Evolutionary conservation across 495 filamentous ascomycete species (phyloP), one percentile per base, ranked within the genome.

Genomic region (Aspergillus taichungensis): DNA sequence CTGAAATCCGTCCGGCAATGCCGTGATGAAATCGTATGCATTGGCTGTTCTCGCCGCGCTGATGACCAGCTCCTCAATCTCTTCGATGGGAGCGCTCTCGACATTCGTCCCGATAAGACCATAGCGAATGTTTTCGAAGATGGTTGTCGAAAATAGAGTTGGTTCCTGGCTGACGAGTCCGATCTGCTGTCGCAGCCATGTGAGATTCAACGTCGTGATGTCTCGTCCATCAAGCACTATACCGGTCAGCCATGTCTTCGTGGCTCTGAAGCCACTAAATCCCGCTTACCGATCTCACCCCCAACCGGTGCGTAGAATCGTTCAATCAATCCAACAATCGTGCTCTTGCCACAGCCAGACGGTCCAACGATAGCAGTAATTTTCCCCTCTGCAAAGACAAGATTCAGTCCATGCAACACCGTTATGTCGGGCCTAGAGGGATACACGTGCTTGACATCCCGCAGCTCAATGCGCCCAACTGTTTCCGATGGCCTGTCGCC

Each of bases 281-380:
- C 18, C 18, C 18, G 4, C 18, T 24, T 24, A 24, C 18, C 18
- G 18, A 24, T 24, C 18, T 24, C 18, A 30, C 88, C 88, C 43
- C 74, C 77, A 24, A 94, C 79, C 6, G 91, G 88, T 47, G 86
- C 76, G 59, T 96, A 96, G 58, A 95, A 95, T 32, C 90, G 73
- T 61, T 94, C 88, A 7, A 95, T 82, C 13, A 96, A 65, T n/a
- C 88, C 89, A 13, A 96, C 80, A 13, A 95, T 84, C 1, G 89
- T 95, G 47, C 79, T 85, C 65, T 96, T 96, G 43, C 90, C 82
- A 42, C 83, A 85, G 6, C 90, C 88, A 14, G 86, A 87, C 14
- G 88, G 80, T 12, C 90, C 84, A 14, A 92, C 86, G 8, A 96
- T 66, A 9, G 89, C 87, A 13, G 85, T 87, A 27, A 80, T 84